Evolutionary conservation across 345 rosid species (phyloP).

Genomic region (Hibiscus tridactylites): DNA sequence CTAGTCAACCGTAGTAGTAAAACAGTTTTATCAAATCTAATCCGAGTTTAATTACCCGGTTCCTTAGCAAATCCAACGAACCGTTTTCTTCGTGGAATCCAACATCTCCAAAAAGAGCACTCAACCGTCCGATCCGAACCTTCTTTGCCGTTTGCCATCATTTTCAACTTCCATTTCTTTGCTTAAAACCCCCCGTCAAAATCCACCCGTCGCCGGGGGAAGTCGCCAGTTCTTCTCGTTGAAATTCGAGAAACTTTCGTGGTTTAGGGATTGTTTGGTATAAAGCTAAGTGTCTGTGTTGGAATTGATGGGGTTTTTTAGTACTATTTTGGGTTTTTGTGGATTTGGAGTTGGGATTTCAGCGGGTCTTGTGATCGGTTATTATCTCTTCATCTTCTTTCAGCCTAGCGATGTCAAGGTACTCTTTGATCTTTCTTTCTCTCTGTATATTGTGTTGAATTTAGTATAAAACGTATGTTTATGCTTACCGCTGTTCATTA

Average conservation of each 20-base stretch:
- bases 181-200: constrained; percentile 25
- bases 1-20: neutral
- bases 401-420: constrained; percentile 80
- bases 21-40: neutral
- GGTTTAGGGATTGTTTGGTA: neutral
- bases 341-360: constrained; percentile 90
- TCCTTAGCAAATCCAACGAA: constrained; percentile 67
- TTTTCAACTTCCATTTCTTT: constrained; percentile 48
- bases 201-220: constrained; percentile 35
- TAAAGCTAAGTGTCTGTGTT: neutral
- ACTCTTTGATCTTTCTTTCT: neutral
- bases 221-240: neutral
- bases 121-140: constrained; percentile 47
- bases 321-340: constrained; percentile 60
- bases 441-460: neutral
- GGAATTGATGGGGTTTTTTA: constrained; percentile 59
- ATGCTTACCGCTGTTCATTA: neutral
- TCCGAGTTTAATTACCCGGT: constrained; percentile 37
- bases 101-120: constrained; percentile 30
- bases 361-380: constrained; percentile 65
- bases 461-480: neutral
- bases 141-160: constrained; percentile 47
- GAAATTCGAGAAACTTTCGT: neutral
- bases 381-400: constrained; percentile 64
- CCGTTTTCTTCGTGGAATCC: constrained; percentile 40